phyloP scores from a whole-genome alignment of 2,329 filamentous ascomycete genomes.

The Blastomyces emzantsi region DNA sequence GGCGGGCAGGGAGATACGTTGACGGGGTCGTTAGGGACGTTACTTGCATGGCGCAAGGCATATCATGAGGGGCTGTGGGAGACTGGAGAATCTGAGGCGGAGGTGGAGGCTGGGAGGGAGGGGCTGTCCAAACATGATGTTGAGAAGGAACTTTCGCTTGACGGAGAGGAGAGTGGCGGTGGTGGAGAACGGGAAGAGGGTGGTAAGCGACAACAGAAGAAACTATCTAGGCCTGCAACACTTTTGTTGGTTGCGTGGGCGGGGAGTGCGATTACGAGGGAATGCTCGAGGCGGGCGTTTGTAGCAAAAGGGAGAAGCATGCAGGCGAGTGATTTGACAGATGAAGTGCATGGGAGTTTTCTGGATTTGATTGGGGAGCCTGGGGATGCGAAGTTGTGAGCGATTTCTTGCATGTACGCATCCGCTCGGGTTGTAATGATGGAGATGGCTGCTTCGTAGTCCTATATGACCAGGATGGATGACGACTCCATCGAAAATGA shows the following conservation, averaged over 20 bases:
- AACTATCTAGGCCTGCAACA: slow-evolving; percentile 51
- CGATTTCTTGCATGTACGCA: not conserved
- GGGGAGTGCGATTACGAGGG: slow-evolving; percentile 77
- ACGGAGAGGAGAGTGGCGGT: slow-evolving; percentile 29
- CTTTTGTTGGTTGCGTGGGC: slow-evolving; percentile 75
- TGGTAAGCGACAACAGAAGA: slow-evolving; percentile 39
- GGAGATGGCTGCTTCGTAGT: not conserved
- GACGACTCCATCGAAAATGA: not conserved
- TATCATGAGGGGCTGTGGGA: slow-evolving; percentile 81
- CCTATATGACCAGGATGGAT: not conserved
- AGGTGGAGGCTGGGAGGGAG: slow-evolving; percentile 19
- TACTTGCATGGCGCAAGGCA: slow-evolving; percentile 78
- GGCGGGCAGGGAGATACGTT: slow-evolving; percentile 94
- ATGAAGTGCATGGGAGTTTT: slow-evolving; percentile 79
- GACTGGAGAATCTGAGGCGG: slow-evolving; percentile 25
- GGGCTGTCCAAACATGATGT: slow-evolving; percentile 35
- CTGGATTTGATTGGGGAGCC: slow-evolving; percentile 68
- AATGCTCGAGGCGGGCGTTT: slow-evolving; percentile 83
- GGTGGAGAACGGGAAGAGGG: not conserved
- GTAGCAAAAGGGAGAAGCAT: slow-evolving; percentile 74
- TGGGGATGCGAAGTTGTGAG: slow-evolving; percentile 34
- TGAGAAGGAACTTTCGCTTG: slow-evolving; percentile 24
- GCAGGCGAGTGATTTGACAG: slow-evolving; percentile 88
- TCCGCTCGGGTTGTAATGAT: not conserved
- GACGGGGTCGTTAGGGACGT: slow-evolving; percentile 79